phyloP scores from a whole-genome alignment of 2,329 filamentous ascomycete species.

The Fusarium pseudoanthophilum region DNA sequence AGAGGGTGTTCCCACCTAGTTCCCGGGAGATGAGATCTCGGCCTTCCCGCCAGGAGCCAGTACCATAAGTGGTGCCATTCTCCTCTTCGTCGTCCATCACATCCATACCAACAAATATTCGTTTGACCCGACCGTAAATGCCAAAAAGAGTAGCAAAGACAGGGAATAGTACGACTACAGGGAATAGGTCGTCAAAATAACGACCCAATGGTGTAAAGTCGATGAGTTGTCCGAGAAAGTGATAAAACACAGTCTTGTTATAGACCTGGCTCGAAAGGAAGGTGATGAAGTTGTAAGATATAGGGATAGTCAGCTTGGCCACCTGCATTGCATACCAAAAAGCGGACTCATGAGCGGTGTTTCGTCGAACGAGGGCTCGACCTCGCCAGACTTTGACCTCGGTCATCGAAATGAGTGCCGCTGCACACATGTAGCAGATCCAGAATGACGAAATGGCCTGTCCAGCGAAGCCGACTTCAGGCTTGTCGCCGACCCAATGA shows the following conservation, averaged over 20 bases:
- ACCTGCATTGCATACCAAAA: slow-evolving; percentile 97
- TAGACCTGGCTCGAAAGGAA: slow-evolving; percentile 81
- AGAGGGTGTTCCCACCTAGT: slow-evolving; percentile 70
- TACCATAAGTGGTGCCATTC: slow-evolving; percentile 73
- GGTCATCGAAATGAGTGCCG: slow-evolving; percentile 86
- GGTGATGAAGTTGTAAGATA: slow-evolving; percentile 96
- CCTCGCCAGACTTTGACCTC: slow-evolving; percentile 99
- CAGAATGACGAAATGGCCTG: slow-evolving; percentile 86
- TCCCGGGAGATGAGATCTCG: slow-evolving; percentile 91
- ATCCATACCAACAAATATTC: slow-evolving; percentile 80
- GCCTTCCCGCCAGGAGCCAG: slow-evolving; percentile 90
- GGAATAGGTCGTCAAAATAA: slow-evolving; percentile 90
- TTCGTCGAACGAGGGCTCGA: slow-evolving; percentile 86
- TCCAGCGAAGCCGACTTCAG: slow-evolving; percentile 84
- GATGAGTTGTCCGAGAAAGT: slow-evolving; percentile 85
- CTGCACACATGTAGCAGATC: slow-evolving; percentile 96
- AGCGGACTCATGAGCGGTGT: slow-evolving; percentile 91
- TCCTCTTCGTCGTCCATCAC: slow-evolving; percentile 80
- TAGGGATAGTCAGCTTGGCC: slow-evolving; percentile 89
- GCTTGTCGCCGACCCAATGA: slow-evolving; percentile 75
- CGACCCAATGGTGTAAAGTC: slow-evolving; percentile 83
- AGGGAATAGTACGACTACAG: slow-evolving; percentile 86
- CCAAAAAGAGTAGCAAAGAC: slow-evolving; percentile 89
- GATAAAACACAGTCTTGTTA: slow-evolving; percentile 82
- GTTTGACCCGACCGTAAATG: slow-evolving; percentile 84